phyloP scores from a whole-genome alignment of 1,284 basidiomycete species.

The Phellinidium pouzarii region DNA sequence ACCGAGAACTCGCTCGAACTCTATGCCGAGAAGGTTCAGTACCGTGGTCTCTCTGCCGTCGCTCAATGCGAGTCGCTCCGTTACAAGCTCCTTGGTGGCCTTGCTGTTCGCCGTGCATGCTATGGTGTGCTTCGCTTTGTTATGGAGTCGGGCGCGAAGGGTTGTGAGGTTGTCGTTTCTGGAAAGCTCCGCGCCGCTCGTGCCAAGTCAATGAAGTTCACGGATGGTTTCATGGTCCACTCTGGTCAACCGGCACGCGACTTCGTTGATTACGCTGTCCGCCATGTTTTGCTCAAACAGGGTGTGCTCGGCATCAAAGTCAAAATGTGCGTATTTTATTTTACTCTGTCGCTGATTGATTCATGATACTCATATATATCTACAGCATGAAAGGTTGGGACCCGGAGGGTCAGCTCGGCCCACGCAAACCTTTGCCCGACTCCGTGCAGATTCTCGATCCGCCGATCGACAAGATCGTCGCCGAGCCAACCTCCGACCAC shows the following conservation, averaged over 20 bases:
- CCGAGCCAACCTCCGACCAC: conserved; percentile 75
- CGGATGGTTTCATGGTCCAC: conserved; percentile 99
- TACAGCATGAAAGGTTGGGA: conserved; percentile 94
- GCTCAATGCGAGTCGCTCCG: conserved; percentile 98
- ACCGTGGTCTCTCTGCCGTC: conserved; percentile 97
- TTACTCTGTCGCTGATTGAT: not conserved
- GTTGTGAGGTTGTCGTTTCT: conserved; percentile 99
- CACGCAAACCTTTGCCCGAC: conserved; percentile 93
- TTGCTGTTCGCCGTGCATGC: conserved; percentile 98
- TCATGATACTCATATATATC: conserved; percentile 11
- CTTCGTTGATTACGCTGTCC: conserved; percentile 96
- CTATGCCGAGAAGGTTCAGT: conserved; percentile 99
- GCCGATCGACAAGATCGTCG: conserved; percentile 71
- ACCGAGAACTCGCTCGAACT: conserved; percentile 98
- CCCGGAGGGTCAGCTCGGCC: conserved; percentile 84
- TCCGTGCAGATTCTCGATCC: conserved; percentile 89
- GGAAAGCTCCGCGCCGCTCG: conserved; percentile 99
- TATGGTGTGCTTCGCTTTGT: conserved; percentile 99
- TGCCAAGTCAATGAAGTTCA: conserved; percentile 99
- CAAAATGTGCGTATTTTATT: conserved; percentile 78
- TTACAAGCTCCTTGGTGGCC: conserved; percentile 99
- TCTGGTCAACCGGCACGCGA: conserved; percentile 97
- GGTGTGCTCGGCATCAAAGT: conserved; percentile 99
- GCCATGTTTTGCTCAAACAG: conserved; percentile 97
- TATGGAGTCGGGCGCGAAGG: conserved; percentile 99